Evolutionary conservation across 495 filamentous ascomycete genomes (phyloP).

Genomic region (Aeminium ludgeri): DNA sequence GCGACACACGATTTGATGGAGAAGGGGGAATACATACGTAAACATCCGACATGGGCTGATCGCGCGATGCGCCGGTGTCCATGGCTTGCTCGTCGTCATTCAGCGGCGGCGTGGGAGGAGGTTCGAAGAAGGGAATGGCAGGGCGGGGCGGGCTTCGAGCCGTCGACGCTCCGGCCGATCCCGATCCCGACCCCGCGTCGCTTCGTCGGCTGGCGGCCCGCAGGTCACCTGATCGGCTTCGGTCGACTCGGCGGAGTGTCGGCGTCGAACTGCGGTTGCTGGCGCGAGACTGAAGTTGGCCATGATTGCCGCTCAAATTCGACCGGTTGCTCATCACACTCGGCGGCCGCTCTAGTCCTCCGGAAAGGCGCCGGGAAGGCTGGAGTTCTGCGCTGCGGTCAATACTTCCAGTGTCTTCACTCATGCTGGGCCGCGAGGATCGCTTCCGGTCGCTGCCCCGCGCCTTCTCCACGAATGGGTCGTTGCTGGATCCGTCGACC

Average conservation of each 20-base stretch:
- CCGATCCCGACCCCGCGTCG: constrained; percentile 16
- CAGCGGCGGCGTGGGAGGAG: constrained; percentile 38
- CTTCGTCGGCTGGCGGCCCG: constrained; percentile 44
- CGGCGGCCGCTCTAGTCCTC: constrained; percentile 21
- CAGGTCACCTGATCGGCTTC: constrained; percentile 64
- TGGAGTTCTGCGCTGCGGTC: no score
- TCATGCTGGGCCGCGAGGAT: not conserved
- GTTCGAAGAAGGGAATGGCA: constrained; percentile 24
- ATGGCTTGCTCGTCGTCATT: constrained; percentile 59
- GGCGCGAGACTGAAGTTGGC: constrained; percentile 40
- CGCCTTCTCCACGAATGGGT: no score
- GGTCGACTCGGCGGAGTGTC: constrained; percentile 53
- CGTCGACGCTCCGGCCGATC: no score
- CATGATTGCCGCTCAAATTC: constrained; percentile 27
- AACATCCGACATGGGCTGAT: constrained; percentile 79
- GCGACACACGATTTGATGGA: not conserved
- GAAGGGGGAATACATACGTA: constrained; percentile 54
- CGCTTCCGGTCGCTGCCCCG: no score
- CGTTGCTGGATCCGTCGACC: no score
- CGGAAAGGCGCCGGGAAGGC: no score
- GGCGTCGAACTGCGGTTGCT: constrained; percentile 41
- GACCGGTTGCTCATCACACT: constrained; percentile 33
- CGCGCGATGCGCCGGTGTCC: constrained; percentile 71
- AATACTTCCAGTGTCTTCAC: not conserved
- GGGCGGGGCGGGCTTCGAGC: no score